Percentiles rank a stretch among this genome's conserved stretches.
Conservation (phyloP, 345 rosid species). For the Cochlearia excelsa region DNA sequence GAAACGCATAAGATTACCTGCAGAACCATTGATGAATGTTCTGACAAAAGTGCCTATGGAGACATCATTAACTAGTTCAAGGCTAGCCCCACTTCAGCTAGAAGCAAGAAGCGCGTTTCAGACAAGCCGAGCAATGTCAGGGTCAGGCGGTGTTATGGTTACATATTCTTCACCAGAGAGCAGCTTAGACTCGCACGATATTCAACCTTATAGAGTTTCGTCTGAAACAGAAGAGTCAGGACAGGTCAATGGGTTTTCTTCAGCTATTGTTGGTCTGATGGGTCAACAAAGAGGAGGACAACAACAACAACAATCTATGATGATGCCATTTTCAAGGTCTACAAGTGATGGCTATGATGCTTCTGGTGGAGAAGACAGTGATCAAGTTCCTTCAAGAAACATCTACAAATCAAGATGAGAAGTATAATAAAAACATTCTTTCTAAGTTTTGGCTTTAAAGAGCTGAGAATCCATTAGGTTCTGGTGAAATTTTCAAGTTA, state of each 20-base stretch:
- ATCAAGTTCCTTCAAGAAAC: constrained; percentile 74
- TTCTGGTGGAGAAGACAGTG: constrained; percentile 98
- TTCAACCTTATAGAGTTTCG: constrained; percentile 83
- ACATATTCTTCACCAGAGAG: constrained; percentile 97
- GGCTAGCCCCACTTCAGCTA: constrained; percentile 83
- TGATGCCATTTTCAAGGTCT: constrained; percentile 82
- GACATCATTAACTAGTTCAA: constrained; percentile 59
- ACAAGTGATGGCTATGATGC: constrained; percentile 96
- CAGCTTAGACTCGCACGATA: constrained; percentile 90
- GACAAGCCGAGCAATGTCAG: constrained; percentile 82
- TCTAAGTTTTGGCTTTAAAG: constrained; percentile 1
- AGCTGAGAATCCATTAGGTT: constrained; percentile 5
- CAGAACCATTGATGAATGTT: constrained; percentile 54
- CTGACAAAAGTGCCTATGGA: constrained; percentile 51
- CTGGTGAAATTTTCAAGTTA: too few relatives aligned
- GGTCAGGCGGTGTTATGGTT: constrained; percentile 54
- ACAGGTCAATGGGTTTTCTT: constrained; percentile 53
- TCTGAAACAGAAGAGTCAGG: constrained; percentile 75
- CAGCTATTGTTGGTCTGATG: constrained; percentile 33
- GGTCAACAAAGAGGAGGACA: constrained; percentile 36
- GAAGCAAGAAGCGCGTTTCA: constrained; percentile 96
- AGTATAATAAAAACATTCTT: neutral
- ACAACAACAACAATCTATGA: constrained; percentile 42
- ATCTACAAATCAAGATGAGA: constrained; percentile 51
- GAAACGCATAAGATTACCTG: constrained; percentile 71